phyloP scores from a whole-genome alignment of 805 yeast genomes.

The Teunomyces panamensis region DNA sequence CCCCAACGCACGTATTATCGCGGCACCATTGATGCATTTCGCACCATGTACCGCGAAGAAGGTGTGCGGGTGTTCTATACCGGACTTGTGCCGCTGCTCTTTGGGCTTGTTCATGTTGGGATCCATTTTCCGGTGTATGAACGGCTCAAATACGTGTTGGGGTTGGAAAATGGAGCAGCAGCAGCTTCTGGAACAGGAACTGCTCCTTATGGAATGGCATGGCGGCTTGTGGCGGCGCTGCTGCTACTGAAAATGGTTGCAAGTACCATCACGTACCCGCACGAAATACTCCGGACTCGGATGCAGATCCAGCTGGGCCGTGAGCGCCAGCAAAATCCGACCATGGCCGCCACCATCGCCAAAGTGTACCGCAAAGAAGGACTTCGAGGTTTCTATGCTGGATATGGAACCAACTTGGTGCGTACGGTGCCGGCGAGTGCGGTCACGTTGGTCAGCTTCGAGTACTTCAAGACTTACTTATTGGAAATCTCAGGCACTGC shows the following conservation, averaged over 20 bases:
- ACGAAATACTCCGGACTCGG: conserved; percentile 89
- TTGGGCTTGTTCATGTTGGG: conserved; percentile 91
- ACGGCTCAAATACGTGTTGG: conserved; percentile 58
- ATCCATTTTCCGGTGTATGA: conserved; percentile 95
- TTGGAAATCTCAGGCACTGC: conserved; percentile 24
- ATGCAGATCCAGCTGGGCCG: conserved; percentile 58
- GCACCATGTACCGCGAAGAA: conserved; percentile 72
- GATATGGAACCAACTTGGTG: conserved; percentile 78
- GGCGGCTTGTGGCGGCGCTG: conserved; percentile 54
- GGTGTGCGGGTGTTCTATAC: conserved; percentile 81
- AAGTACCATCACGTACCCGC: conserved; percentile 87
- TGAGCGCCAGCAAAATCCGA: conserved; percentile 11
- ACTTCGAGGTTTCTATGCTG: conserved; percentile 79
- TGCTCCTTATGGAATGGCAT: conserved; percentile 12
- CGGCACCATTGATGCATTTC: conserved; percentile 83
- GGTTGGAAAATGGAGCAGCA: neutral
- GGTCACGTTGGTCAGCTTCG: conserved; percentile 91
- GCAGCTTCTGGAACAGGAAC: neutral
- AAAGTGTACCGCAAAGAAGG: conserved; percentile 67
- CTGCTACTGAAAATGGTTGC: conserved; percentile 85
- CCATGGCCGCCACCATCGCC: conserved; percentile 29
- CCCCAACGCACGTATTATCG: conserved; percentile 48
- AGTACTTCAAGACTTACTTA: conserved; percentile 63
- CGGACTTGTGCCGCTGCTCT: conserved; percentile 85
- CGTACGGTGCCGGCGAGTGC: conserved; percentile 95